A percentile compares a stretch with the other conserved stretches of the same genome.
phyloP scores from a whole-genome alignment of 78 protist species.

The Paratrimastix pyriformis region DNA sequence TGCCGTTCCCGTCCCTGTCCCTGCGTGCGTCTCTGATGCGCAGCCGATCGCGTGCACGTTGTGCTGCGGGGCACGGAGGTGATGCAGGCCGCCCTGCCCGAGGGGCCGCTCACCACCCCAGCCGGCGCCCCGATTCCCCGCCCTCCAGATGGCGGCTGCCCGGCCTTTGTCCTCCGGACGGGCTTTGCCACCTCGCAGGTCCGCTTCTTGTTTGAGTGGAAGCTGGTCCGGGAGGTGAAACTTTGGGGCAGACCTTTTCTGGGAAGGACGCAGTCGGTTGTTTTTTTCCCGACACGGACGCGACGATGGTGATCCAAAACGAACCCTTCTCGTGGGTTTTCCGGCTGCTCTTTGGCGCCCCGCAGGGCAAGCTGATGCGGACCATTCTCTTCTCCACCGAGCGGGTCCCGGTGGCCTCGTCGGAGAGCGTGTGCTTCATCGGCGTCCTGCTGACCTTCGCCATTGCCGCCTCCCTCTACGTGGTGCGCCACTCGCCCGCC shows the following conservation, averaged over 20 bases:
- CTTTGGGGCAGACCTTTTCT: too few species aligned
- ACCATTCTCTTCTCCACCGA: constrained; percentile 74
- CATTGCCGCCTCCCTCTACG: constrained; percentile 29
- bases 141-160: constrained; percentile 45
- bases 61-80: constrained; percentile 28
- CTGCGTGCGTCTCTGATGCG: neutral
- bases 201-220: neutral
- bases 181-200: constrained; percentile 80
- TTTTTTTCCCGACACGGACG: too few species aligned
- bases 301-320: neutral
- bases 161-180: constrained; percentile 61
- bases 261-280: too few species aligned
- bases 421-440: constrained; percentile 74
- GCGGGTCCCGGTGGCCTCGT: constrained; percentile 60
- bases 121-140: neutral
- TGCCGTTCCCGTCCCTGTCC: too few species aligned
- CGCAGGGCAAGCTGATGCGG: constrained; percentile 80
- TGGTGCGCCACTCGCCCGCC: neutral
- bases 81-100: constrained; percentile 6
- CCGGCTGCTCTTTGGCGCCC: neutral
- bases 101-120: neutral
- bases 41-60: neutral
- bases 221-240: too few species aligned
- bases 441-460: constrained; percentile 77
- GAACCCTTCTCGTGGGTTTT: neutral